phyloP scores from a whole-genome alignment of 768 basidiomycete genomes.

The Tricholoma bakamatsutake region DNA sequence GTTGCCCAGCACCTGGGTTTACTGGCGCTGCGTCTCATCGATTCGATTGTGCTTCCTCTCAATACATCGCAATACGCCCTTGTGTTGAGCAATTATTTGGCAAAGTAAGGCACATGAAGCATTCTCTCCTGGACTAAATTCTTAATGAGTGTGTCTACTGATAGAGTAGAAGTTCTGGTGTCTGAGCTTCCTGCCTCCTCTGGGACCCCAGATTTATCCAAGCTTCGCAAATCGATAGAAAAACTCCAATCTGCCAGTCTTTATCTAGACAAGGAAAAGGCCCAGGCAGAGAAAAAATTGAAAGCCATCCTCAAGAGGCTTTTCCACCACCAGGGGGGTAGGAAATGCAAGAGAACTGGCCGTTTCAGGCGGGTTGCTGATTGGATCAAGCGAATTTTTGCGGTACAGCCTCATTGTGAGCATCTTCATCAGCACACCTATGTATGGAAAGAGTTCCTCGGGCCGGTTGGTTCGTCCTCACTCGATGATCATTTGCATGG shows the following conservation, averaged over 20 bases:
- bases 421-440: slow-evolving; percentile 9
- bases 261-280: slow-evolving; percentile 55
- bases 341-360: slow-evolving; percentile 15
- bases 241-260: slow-evolving; percentile 45
- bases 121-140: not conserved
- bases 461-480: slow-evolving; percentile 6
- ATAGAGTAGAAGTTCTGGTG: slow-evolving; percentile 47
- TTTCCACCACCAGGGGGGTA: slow-evolving; percentile 20
- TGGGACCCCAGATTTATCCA: slow-evolving; percentile 30
- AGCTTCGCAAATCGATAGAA: slow-evolving; percentile 40
- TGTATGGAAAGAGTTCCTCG: slow-evolving; percentile 31
- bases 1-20: slow-evolving; percentile 65
- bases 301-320: slow-evolving; percentile 38
- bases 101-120: slow-evolving; percentile 34
- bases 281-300: slow-evolving; percentile 46
- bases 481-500: slow-evolving; percentile 16
- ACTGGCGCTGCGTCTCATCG: slow-evolving; percentile 52
- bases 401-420: slow-evolving; percentile 25
- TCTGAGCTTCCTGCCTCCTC: slow-evolving; percentile 13
- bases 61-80: slow-evolving; percentile 74
- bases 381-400: slow-evolving; percentile 34
- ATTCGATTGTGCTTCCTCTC: slow-evolving; percentile 61
- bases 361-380: slow-evolving; percentile 20
- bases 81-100: slow-evolving; percentile 59
- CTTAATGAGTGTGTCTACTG: not conserved